Evolutionary conservation across 1,284 basidiomycete genomes (phyloP), one percentile per base, ranked within the genome.

Genomic region (Wallemia mellicola): DNA sequence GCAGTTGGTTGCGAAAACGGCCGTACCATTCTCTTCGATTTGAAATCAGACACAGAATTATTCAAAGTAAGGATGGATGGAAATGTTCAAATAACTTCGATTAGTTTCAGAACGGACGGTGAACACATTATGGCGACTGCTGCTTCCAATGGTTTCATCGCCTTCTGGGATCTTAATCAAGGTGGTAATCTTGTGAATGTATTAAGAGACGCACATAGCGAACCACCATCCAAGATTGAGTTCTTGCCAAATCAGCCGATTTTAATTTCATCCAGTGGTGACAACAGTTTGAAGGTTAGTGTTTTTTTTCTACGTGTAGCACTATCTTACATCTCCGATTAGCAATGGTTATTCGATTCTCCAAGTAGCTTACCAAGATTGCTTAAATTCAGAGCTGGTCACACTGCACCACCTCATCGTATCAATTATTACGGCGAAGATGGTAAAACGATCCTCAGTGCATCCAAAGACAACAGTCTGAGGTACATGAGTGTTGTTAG

Each of bases 281-380:
- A 95, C 69, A 95, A 95, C 67, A 86, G 85, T 66, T 77, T 95
- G 61, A 92, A 92, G 75, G 86, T 88, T 60, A 58, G 67, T 69
- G 33, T 17, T 61, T 59, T 58, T 19, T 26, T 19, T 19, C 17
- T 26, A 57, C n/a, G 3, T 14, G 2, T n/a, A 14, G 5, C 55
- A 24, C 55, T 5, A 17, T 24, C 5, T 26, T 62, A 2, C 3
- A 32, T 19, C 17, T 24, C 60, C 48, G n/a, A 59, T 17, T 65
- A 91, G 87, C 89, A 98, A 86, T 98, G 94, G 92, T 72, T 94
- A 57, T 94, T 95, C 65, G 94, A 98, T 68, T 83, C 87, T 0
- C 85, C 86, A 0, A 83, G 83, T 0, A 74, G 83, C 1, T 75
- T 85, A 14, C 89, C 92, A 1, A 77, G 87, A 54, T 72, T 98